These are phyloP conservation scores for Panicum hallii DNA, from an alignment of 202 grass and related monocot species.

Conservation along the genomic window DNA sequence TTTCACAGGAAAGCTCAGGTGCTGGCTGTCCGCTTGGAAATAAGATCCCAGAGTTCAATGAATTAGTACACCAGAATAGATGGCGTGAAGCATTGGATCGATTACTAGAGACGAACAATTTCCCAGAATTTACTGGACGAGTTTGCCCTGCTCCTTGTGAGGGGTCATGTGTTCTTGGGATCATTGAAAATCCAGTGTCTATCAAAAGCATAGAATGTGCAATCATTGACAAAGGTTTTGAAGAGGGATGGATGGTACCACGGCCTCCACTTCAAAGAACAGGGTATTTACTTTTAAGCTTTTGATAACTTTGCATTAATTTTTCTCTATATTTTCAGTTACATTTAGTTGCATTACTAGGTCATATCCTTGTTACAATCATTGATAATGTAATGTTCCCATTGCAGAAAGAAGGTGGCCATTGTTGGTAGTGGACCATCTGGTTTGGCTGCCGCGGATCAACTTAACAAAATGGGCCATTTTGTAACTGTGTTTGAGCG, in stretches of 20 bases:
- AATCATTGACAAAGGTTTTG: conserved; percentile 98
- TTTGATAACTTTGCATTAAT: not conserved
- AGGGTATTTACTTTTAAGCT: conserved; percentile 60
- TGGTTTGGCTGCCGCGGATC: conserved; percentile 93
- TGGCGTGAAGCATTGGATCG: conserved; percentile 97
- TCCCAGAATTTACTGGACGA: conserved; percentile 97
- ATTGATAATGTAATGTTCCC: conserved; percentile 30
- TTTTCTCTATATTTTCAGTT: not conserved
- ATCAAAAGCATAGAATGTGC: conserved; percentile 99
- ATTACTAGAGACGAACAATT: conserved; percentile 96
- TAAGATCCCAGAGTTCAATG: conserved; percentile 98
- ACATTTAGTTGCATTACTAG: conserved; percentile 26
- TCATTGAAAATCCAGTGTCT: conserved; percentile 98
- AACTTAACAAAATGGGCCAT: conserved; percentile 98
- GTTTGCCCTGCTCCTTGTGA: conserved; percentile 98
- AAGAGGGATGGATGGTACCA: conserved; percentile 95
- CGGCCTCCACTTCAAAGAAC: conserved; percentile 91
- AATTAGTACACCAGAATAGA: conserved; percentile 92
- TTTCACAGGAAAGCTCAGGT: conserved; percentile 87
- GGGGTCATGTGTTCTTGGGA: conserved; percentile 97
- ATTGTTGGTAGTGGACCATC: conserved; percentile 92
- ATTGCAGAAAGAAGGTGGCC: conserved; percentile 90
- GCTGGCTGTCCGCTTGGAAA: conserved; percentile 99
- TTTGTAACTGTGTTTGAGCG: conserved; percentile 95
- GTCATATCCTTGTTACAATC: conserved; percentile 11